These are phyloP conservation scores for Corymbia citriodora DNA, from an alignment of 441 rosid genomes.

Conservation along the genomic window DNA sequence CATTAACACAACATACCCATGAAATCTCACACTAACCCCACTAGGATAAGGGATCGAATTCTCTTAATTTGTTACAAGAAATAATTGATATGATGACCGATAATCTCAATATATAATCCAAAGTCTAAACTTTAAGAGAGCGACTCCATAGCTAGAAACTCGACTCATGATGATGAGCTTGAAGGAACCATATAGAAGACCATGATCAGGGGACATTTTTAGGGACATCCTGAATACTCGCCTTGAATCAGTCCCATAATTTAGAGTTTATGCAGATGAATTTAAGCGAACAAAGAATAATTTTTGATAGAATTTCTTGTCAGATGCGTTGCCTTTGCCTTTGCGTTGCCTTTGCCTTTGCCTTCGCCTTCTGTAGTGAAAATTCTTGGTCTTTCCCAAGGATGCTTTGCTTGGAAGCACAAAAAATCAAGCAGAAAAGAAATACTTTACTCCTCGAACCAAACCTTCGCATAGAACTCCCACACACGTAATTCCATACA, in stretches of 20 bases:
- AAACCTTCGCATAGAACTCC: neutral
- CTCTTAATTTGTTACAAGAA: neutral
- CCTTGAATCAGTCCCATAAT: neutral
- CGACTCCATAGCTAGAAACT: rapidly evolving
- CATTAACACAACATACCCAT: neutral
- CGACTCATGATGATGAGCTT: rapidly evolving
- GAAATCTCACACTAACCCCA: neutral
- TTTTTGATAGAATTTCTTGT: neutral
- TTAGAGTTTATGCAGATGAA: neutral
- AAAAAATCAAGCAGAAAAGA: neutral
- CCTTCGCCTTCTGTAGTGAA: neutral
- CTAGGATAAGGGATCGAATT: neutral
- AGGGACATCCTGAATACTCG: rapidly evolving
- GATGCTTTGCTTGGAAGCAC: neutral
- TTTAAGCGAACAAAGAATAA: neutral
- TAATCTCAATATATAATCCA: neutral
- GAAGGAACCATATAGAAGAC: neutral
- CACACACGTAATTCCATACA: neutral
- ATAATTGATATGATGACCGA: rapidly evolving
- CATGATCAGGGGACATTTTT: neutral
- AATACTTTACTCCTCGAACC: neutral
- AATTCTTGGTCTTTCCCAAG: neutral
- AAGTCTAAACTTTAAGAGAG: neutral
- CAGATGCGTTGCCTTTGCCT: neutral
- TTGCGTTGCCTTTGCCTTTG: too few species aligned